These are phyloP conservation scores for Psilocybe sp. DNA, from an alignment of 768 basidiomycete species.

Conservation along the genomic window DNA sequence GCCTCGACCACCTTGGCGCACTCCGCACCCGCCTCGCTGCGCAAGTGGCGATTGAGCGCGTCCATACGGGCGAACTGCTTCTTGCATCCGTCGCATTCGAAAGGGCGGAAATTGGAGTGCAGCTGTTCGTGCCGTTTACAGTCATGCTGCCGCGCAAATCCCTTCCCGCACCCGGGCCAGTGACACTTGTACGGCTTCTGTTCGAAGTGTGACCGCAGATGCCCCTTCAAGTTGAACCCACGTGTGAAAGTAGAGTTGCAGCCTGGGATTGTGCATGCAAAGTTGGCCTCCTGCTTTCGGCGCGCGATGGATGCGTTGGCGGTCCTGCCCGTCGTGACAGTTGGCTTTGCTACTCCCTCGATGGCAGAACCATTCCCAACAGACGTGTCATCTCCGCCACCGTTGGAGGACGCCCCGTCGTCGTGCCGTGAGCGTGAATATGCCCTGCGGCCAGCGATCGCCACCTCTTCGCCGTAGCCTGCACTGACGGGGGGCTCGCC, in stretches of 20 bases:
- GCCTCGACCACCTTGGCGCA: slow-evolving; percentile 23
- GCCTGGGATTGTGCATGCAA: slow-evolving; percentile 76
- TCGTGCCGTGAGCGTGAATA: slow-evolving; percentile 11
- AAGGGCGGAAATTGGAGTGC: slow-evolving; percentile 89
- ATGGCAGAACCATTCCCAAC: slow-evolving; percentile 1
- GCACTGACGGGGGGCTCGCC: slow-evolving; percentile 25
- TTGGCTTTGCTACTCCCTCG: slow-evolving; percentile 53
- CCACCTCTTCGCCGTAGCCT: slow-evolving; percentile 26
- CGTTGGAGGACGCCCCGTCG: slow-evolving; percentile 12
- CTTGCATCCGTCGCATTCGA: slow-evolving; percentile 88
- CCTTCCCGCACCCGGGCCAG: slow-evolving; percentile 93
- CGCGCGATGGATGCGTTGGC: slow-evolving; percentile 82
- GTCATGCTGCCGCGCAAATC: slow-evolving; percentile 92
- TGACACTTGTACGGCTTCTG: slow-evolving; percentile 94
- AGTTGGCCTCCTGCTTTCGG: slow-evolving; percentile 86
- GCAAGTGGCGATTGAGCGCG: slow-evolving; percentile 82
- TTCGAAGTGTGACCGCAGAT: slow-evolving; percentile 91
- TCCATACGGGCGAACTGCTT: slow-evolving; percentile 96
- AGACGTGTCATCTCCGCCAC: slow-evolving; percentile 4
- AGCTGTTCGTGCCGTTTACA: slow-evolving; percentile 96
- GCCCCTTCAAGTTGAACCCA: slow-evolving; percentile 95
- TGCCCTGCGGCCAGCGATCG: slow-evolving; percentile 21
- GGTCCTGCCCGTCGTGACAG: slow-evolving; percentile 89
- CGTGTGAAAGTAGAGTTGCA: slow-evolving; percentile 89
- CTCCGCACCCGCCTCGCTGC: slow-evolving; percentile 28